A percentile compares a stretch with the other conserved stretches of the same genome.
phyloP scores from a whole-genome alignment of 352 stramenopile species.

The Stramenopiles sp. region DNA sequence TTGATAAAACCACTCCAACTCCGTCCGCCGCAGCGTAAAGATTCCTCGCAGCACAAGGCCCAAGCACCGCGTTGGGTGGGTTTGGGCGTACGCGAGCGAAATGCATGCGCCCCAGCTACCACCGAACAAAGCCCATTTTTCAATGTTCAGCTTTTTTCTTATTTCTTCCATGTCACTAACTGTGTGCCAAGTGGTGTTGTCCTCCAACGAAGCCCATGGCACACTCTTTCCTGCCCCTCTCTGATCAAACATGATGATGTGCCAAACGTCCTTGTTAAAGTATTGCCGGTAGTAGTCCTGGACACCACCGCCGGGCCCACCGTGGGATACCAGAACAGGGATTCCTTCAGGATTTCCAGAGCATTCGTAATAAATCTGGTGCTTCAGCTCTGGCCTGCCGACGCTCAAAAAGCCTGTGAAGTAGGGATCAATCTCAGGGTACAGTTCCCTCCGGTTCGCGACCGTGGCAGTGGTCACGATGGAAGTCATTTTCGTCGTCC shows the following conservation, averaged over 20 bases:
- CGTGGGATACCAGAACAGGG: slow-evolving; percentile 77
- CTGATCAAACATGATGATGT: slow-evolving; percentile 78
- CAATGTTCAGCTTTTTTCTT: slow-evolving; percentile 48
- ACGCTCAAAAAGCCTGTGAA: slow-evolving; percentile 42
- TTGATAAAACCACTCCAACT: slow-evolving; percentile 81
- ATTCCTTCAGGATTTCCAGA: slow-evolving; percentile 43
- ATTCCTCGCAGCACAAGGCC: slow-evolving; percentile 72
- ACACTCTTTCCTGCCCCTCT: slow-evolving; percentile 60
- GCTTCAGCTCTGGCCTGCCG: slow-evolving; percentile 38
- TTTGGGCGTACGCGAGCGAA: slow-evolving; percentile 68
- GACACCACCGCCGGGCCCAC: slow-evolving; percentile 66
- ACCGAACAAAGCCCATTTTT: slow-evolving; percentile 76
- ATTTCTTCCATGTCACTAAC: slow-evolving; percentile 79
- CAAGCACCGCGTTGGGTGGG: slow-evolving; percentile 49
- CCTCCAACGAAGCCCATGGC: slow-evolving; percentile 52
- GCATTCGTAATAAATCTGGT: slow-evolving; percentile 71
- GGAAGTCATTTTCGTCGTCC: too few relatives aligned
- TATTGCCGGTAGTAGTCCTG: slow-evolving; percentile 55
- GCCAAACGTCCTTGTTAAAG: slow-evolving; percentile 68
- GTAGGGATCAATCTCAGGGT: slow-evolving; percentile 51
- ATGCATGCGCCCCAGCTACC: slow-evolving; percentile 70
- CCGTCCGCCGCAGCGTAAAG: slow-evolving; percentile 61
- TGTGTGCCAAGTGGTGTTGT: slow-evolving; percentile 73
- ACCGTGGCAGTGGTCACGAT: slow-evolving; percentile 2
- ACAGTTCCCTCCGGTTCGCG: slow-evolving; percentile 27